Evolutionary conservation across 2,329 filamentous ascomycete species (phyloP).

Genomic region (Keithomyces neogunnii): DNA sequence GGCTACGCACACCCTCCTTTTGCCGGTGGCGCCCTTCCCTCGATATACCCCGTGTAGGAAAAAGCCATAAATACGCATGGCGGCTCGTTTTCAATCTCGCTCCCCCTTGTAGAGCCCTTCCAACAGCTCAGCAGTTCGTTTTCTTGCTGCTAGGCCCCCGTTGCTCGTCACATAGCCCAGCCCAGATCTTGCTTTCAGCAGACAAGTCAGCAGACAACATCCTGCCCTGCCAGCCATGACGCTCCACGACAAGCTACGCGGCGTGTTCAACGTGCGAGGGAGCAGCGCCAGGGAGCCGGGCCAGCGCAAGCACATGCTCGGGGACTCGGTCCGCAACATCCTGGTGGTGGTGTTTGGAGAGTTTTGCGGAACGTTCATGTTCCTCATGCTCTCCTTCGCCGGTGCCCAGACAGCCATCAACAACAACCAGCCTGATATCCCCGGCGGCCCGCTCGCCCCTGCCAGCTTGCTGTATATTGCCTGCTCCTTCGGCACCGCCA

Average conservation of each 20-base stretch:
- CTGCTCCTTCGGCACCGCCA: slow-evolving; percentile 38
- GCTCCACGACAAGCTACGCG: background rate
- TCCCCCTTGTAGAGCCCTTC: too few species aligned
- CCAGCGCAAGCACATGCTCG: slow-evolving; percentile 1
- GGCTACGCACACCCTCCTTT: background rate
- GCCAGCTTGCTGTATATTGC: slow-evolving; percentile 40
- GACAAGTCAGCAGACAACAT: background rate
- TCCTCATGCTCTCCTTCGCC: slow-evolving; percentile 36
- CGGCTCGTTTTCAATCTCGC: too few species aligned
- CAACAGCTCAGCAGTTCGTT: too few species aligned
- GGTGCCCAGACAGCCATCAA: slow-evolving; percentile 29
- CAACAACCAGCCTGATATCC: slow-evolving; percentile 19
- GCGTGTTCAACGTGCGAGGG: background rate
- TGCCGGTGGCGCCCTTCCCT: too few species aligned
- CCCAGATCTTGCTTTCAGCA: too few species aligned
- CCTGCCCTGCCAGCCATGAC: background rate
- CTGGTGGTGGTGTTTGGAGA: slow-evolving; percentile 37
- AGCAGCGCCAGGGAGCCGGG: background rate
- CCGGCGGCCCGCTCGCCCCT: slow-evolving; percentile 20
- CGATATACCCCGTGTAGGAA: too few species aligned
- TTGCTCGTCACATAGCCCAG: too few species aligned
- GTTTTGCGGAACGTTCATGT: slow-evolving; percentile 46
- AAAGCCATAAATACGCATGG: too few species aligned
- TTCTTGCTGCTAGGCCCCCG: too few species aligned
- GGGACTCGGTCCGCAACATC: slow-evolving; percentile 19